Conservation (phyloP, 345 rosid genomes). For the Jatropha curcas region DNA sequence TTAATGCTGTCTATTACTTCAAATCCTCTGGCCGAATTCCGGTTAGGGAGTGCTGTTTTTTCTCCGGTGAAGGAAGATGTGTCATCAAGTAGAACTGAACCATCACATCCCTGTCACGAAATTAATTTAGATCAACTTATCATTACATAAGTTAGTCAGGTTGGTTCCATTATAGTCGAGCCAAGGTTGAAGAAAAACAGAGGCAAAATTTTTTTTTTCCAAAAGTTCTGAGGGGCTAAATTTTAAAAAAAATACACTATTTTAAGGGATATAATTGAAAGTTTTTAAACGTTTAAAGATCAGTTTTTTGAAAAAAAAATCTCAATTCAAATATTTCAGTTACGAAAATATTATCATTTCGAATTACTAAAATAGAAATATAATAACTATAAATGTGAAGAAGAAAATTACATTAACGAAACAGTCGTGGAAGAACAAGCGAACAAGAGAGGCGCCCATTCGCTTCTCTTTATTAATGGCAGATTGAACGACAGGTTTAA, state of each 20-base stretch:
- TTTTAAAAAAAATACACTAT: no score
- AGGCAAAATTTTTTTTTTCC: no score
- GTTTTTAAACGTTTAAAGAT: no score
- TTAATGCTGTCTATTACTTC: constrained; percentile 69
- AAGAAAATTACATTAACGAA: constrained; percentile 67
- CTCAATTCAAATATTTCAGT: no score
- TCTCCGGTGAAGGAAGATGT: constrained; percentile 79
- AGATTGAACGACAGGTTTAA: constrained; percentile 46
- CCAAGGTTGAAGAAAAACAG: no score
- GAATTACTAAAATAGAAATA: background rate
- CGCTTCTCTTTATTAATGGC: constrained; percentile 60
- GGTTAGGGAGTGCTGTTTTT: constrained; percentile 67
- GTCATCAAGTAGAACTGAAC: constrained; percentile 77
- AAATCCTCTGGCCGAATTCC: constrained; percentile 72
- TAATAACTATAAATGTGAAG: background rate
- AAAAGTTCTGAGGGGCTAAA: no score
- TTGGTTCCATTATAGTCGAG: no score
- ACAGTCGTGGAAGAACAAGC: constrained; percentile 90
- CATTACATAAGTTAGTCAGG: no score
- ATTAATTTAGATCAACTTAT: background rate
- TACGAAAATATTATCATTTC: no score
- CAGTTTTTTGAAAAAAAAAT: no score
- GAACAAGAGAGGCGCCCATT: constrained; percentile 80
- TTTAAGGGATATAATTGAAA: no score
- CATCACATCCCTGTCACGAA: constrained; percentile 71